phyloP scores from a whole-genome alignment of 1,284 basidiomycete species.

The Schizophyllum amplum region DNA sequence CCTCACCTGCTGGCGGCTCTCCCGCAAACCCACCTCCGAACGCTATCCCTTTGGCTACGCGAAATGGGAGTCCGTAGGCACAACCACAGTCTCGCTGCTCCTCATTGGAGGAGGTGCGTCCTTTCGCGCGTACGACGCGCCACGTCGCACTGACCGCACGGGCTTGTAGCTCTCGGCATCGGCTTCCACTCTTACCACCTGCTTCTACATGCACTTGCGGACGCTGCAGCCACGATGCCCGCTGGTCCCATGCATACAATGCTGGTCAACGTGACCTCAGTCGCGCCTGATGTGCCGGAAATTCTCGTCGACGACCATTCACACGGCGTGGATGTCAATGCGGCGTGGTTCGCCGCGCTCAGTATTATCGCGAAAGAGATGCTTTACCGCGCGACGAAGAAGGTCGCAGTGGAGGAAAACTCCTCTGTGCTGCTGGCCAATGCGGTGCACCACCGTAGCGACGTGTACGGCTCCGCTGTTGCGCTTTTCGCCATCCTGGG shows the following conservation, averaged over 20 bases:
- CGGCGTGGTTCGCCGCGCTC: slow-evolving; percentile 89
- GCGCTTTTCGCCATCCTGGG: slow-evolving; percentile 87
- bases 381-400: slow-evolving; percentile 82
- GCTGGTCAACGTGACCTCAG: slow-evolving; percentile 46
- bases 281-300: slow-evolving; percentile 46
- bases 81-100: slow-evolving; percentile 76
- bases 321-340: slow-evolving; percentile 75
- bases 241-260: slow-evolving; percentile 55
- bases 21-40: slow-evolving; percentile 69
- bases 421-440: slow-evolving; percentile 89
- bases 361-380: slow-evolving; percentile 87
- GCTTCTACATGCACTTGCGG: slow-evolving; percentile 58
- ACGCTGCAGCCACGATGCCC: slow-evolving; percentile 47
- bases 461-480: slow-evolving; percentile 86
- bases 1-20: slow-evolving; percentile 86
- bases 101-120: slow-evolving; percentile 56
- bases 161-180: slow-evolving; percentile 66
- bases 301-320: slow-evolving; percentile 15
- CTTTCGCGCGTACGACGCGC: not conserved
- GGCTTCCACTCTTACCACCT: slow-evolving; percentile 89
- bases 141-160: not conserved
- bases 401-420: slow-evolving; percentile 84
- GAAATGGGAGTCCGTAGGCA: slow-evolving; percentile 93
- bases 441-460: slow-evolving; percentile 90
- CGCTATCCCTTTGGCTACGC: slow-evolving; percentile 85